Base-by-base conservation (phyloP, 306 rosid species). In the Ochetophila trinervis region DNA sequence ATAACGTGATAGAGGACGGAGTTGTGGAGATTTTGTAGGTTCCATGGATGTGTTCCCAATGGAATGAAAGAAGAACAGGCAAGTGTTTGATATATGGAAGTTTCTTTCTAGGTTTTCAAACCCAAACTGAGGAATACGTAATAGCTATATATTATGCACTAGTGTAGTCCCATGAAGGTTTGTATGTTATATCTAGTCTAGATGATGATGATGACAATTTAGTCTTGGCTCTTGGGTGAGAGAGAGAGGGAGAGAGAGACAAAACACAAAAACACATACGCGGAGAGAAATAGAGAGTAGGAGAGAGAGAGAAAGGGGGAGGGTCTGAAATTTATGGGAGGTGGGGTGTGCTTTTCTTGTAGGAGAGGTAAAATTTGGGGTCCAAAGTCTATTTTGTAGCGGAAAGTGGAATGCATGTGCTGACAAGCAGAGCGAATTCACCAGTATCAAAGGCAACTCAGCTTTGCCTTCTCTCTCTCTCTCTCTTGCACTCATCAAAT, bases 361-460 rank as follows among this genome's bases (percentile, higher is more conserved):
- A 63, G 81, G 82, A 34, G 97, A 90, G 97, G 97, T 83, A 81
- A 86, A 72, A 76, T 60, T 81, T 79, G 87, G 90, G 94, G 93
- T 84, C 87, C 81, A 84, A 86, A 85, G 88, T 83, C 56, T 88
- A 89, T 87, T 87, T 84, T 87, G 91, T 86, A 78, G 86, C 79
- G 79, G 91, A 86, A 93, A 89, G 97, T 82, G 98, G 96, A 81
- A 73, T 87, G 97, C 98, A 93, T 89, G 98, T 89, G 98, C 88
- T 79, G 87, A 91, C 95, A 83, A 85, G 91, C 69, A 89, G 21
- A 84, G 61, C 91, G 73, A 83, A 60, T 88, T 83, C 90, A 86
- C 67, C 88, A 74, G 88, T 83, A 83, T 77, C 90, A 85, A 91
- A 87, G 90, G 92, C 92, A 71, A 79, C 73, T 83, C 79, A 84